phyloP scores from a whole-genome alignment of 1,284 basidiomycete genomes.

The Schizopora paradoxa region DNA sequence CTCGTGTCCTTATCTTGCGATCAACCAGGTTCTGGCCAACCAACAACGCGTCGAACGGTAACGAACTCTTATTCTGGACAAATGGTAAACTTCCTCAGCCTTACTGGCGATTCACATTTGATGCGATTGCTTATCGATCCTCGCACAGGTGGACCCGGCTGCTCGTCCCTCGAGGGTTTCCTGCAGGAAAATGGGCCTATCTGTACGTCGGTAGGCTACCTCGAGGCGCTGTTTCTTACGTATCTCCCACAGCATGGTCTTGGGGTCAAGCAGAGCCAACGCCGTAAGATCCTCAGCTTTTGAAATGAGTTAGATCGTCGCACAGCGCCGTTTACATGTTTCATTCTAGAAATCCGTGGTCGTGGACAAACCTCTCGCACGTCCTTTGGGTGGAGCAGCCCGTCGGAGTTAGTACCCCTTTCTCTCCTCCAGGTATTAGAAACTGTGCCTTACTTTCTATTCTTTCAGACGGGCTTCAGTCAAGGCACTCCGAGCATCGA shows the following conservation, averaged over 20 bases:
- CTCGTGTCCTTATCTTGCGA: not conserved
- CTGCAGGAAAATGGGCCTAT: constrained; percentile 46
- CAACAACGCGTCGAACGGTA: constrained; percentile 37
- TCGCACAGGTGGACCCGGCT: constrained; percentile 40
- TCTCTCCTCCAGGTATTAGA: not conserved
- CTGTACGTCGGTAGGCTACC: constrained; percentile 21
- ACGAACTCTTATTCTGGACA: constrained; percentile 49
- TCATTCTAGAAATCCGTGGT: constrained; percentile 27
- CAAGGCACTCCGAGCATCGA: constrained; percentile 31
- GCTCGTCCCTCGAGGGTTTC: constrained; percentile 42
- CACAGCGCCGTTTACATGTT: too few relatives aligned
- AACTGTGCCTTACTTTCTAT: not conserved
- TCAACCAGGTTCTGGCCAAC: constrained; percentile 40
- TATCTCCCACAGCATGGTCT: constrained; percentile 39
- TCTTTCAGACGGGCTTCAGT: constrained; percentile 31
- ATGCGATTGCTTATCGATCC: constrained; percentile 5
- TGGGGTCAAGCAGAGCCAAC: constrained; percentile 51
- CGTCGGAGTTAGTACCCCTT: constrained; percentile 36
- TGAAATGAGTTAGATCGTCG: not conserved
- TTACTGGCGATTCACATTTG: not conserved
- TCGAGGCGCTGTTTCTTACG: constrained; percentile 2
- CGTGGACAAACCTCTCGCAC: constrained; percentile 41
- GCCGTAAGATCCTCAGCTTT: constrained; percentile 26
- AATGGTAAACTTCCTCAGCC: constrained; percentile 21
- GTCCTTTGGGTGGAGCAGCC: constrained; percentile 49